phyloP scores from a whole-genome alignment of 108 stramenopile genomes.

The Cyclotella atomus region DNA sequence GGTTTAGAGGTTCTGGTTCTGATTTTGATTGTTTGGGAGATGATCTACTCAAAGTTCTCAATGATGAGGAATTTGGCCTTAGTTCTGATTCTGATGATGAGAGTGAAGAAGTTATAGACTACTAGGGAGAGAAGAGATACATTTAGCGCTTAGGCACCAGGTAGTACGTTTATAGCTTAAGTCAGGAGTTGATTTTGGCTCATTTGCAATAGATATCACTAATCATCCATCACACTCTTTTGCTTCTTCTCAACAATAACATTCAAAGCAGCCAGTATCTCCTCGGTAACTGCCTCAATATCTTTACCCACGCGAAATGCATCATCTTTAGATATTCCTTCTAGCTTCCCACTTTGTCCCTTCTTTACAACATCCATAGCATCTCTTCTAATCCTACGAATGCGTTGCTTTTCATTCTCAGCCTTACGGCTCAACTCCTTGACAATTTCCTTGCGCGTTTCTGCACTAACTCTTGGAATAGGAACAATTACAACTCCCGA shows the following conservation, averaged over 20 bases:
- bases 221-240: constrained; percentile 77
- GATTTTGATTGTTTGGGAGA: neutral
- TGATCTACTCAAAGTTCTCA: too few relatives aligned
- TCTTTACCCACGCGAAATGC: constrained; percentile 84
- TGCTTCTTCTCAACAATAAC: constrained; percentile 74
- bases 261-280: constrained; percentile 62
- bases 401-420: constrained; percentile 65
- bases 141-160: too few relatives aligned
- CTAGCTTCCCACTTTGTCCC: constrained; percentile 83
- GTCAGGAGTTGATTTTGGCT: too few relatives aligned
- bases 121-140: too few relatives aligned
- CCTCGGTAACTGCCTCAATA: constrained; percentile 77
- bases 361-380: constrained; percentile 80
- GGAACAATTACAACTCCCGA: constrained; percentile 74
- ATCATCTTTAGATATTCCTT: constrained; percentile 86
- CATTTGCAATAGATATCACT: too few relatives aligned
- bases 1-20: neutral
- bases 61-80: too few relatives aligned
- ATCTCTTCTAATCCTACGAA: constrained; percentile 76
- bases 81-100: too few relatives aligned
- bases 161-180: too few relatives aligned
- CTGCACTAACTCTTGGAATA: constrained; percentile 72
- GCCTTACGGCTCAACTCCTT: constrained; percentile 71
- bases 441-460: constrained; percentile 76
- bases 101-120: too few relatives aligned